Evolutionary conservation across 129 eudicot genomes (phyloP), one percentile per base, ranked within the genome.

Genomic region (Oenanthe sinensis): DNA sequence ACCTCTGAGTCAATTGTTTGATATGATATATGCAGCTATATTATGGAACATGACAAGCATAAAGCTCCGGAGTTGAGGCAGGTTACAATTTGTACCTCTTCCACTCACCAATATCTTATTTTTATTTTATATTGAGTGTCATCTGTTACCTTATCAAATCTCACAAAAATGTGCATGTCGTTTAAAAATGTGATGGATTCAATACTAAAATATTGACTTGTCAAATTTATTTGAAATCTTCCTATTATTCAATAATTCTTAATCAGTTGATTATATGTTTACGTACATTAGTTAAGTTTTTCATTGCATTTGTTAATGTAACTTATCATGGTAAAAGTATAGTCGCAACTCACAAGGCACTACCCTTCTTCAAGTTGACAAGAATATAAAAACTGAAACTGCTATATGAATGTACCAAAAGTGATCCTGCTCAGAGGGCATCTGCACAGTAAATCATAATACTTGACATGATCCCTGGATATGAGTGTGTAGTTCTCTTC

Each of bases 31-130:
- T 76, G 87, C 81, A 95, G 99, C 72, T 92, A 90, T 85, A 92
- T 88, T 30, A 95, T 95, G 99, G 97, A 92, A 39, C 96, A 92
- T 82, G 96, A 95, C 81, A 95, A 84, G 83, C 80, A 74, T 48
- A 95, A 95, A 85, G 95, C 97, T 77, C 70, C 90, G 4, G 99
- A 95, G 76, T 75, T 95, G 68, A 87, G 99, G 86, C 96, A 95
- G 99, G 99, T 95, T 77, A 71, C 48, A 70, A 44, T 55, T 42
- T 14, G 44, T 45, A 1, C 81, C 22, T 71, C 26, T 81, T 65
- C 55, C 4, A 20, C 33, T 54, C 2, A 16, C 24, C 45, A 42
- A 77, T 52, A 39, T 30, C 43, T 16, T 77, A 30, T 28, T 33
- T 16, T 14, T 68, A 69, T 70, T 20, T 13, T 28, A 13, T 49